Evolutionary conservation across 164 flowering plant species (phyloP), one percentile per base, ranked within the genome.

Genomic region (Vitis rotundifolia): DNA sequence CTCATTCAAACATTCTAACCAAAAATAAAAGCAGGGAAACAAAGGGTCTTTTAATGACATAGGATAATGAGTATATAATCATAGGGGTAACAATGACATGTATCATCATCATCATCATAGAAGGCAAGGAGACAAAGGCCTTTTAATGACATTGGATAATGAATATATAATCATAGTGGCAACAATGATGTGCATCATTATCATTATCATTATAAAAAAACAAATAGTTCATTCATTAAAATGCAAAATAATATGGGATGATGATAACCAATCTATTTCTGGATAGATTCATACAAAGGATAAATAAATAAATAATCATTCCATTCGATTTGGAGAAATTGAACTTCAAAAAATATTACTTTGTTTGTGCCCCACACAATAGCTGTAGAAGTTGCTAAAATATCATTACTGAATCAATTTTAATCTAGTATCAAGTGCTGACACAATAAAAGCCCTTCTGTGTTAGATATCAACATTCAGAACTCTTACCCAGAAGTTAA

Each of bases 401-500:
- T 9, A 57, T 50, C 16, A 49, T 22, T 64, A 15, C 11, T 29
- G 9, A 63, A 47, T 4, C 28, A 19, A 49, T 13, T 3, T 13
- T 68, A 28, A 18, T 16, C 3, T 15, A n/a, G 26, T 47, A 48
- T 19, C 11, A 37, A 65, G 49, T 31, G 51, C 28, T 13, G 22
- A 13, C 31, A 16, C 50, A 50, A 8, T 1, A 52, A 50, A 9
- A 31, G 22, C 49, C 26, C 14, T 22, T 28, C 29, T 14, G 12
- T 61, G 37, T 64, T 22, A 51, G 12, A 12, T 7, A 18, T 26
- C 2, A 53, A 61, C 48, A 22, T 65, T n/a, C 48, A 60, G 5
- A 56, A 19, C 16, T 37, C 16, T 77, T 86, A 93, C 97, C 98
- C 93, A 7, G 89, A 82, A 69, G 86, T 80, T 68, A 93, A 68